phyloP scores from a whole-genome alignment of 495 filamentous ascomycete genomes.

The Penicillium roqueforti region DNA sequence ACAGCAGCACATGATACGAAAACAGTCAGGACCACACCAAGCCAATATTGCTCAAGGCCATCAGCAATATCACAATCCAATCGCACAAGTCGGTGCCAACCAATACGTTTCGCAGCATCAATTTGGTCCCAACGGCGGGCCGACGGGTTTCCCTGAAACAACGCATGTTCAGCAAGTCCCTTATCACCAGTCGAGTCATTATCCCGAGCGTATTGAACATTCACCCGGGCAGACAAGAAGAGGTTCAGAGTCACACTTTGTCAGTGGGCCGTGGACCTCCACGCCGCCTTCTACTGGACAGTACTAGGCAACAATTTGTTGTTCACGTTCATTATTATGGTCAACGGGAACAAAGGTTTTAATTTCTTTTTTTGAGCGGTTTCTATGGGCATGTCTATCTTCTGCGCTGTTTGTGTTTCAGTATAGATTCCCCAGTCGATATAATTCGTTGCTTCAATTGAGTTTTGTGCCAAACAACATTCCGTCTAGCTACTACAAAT shows the following conservation, averaged over 20 bases:
- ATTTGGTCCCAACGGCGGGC: not conserved
- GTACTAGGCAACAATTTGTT: not conserved
- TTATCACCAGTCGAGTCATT: not conserved
- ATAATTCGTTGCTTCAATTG: not conserved
- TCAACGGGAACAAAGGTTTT: not conserved
- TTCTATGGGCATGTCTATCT: not conserved
- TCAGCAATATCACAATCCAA: slow-evolving; percentile 15
- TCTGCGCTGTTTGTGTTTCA: not conserved
- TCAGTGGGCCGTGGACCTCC: slow-evolving; percentile 26
- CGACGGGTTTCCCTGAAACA: not conserved
- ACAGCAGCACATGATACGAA: slow-evolving; percentile 10
- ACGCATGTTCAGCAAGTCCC: slow-evolving; percentile 1
- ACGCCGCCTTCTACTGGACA: slow-evolving; percentile 14
- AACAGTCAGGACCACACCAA: slow-evolving; percentile 5
- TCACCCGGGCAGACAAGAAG: slow-evolving; percentile 1
- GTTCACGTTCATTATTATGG: not conserved
- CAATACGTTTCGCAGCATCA: slow-evolving; percentile 14
- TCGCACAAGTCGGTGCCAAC: slow-evolving; percentile 8
- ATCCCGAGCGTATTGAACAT: not conserved
- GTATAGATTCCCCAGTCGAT: slow-evolving; percentile 5
- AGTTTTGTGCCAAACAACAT: not conserved
- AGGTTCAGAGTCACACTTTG: slow-evolving; percentile 19
- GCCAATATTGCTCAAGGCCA: not conserved
- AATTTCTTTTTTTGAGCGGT: not conserved
- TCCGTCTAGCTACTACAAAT: not conserved